Evolutionary conservation across 202 grass and related monocot species (phyloP), one percentile per base, ranked within the genome.

Genomic region (Schoenoplectus tabernaemontani): DNA sequence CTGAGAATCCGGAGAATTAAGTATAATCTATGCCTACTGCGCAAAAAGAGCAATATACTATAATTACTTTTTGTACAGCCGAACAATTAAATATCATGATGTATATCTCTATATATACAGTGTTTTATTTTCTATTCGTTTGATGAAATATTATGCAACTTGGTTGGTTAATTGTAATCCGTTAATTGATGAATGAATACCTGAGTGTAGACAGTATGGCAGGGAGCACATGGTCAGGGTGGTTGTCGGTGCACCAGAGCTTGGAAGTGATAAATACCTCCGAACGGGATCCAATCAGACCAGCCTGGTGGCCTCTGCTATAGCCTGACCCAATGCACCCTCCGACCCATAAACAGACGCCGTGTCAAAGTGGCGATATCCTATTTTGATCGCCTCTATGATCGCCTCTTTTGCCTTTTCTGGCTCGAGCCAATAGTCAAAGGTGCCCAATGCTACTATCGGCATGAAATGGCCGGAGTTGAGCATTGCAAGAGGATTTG

Each of bases 211-310:
- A 82, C 13, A 43, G 84, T 43, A 95, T 85, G 46, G 90, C 89
- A 0, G 90, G 93, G 68, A 90, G 62, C 15, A 96, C 87, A 7
- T 80, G 87, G 22, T 90, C 64, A 4, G 57, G 79, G 60, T 92
- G 87, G 67, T 85, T 79, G 47, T 92, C 87, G 3, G 81, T 92
- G 85, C 83, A 92, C 93, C 93, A 96, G 75, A 92, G 76, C 84
- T 96, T 96, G 65, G 84, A 87, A 13, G 93, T 92, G 69, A 96
- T 70, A 84, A 92, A 96, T 20, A 92, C 26, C 81, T 92, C 89
- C 32, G 30, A 72, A 3, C 82, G 84, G 69, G 87, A 92, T 1
- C 50, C 30, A 9, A 96, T 73, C 78, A 87, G 11, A 42, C 93
- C 82, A 33, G 37, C 76, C 4, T 57, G 9, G 75, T 7, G 39